phyloP scores from a whole-genome alignment of 2,329 filamentous ascomycete species.

The Talaromyces sp. region DNA sequence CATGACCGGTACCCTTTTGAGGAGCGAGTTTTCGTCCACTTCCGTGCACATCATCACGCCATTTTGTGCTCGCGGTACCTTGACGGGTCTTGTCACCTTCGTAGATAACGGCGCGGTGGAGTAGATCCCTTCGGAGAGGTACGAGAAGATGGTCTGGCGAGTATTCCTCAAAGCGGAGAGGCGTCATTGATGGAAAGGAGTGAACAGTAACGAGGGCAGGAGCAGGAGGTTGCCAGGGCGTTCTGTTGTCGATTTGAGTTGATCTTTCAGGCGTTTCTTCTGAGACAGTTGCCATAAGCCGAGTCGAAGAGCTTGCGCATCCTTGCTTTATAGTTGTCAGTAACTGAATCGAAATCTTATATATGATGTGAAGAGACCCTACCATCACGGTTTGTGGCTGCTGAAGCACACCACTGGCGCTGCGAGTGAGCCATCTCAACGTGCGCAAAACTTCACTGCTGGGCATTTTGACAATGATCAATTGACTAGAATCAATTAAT shows the following conservation, averaged over 20 bases:
- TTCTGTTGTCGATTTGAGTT: conserved; percentile 24
- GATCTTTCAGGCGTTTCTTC: conserved; percentile 26
- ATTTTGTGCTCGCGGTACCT: conserved; percentile 82
- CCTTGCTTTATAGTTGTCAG: conserved; percentile 39
- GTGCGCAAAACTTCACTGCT: conserved; percentile 37
- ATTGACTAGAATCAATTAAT: not conserved
- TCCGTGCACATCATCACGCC: conserved; percentile 77
- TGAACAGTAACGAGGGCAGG: conserved; percentile 83
- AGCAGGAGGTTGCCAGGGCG: conserved; percentile 44
- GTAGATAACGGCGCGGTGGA: conserved; percentile 88
- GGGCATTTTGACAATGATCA: conserved; percentile 32
- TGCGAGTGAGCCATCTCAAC: conserved; percentile 40
- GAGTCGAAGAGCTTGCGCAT: conserved; percentile 39
- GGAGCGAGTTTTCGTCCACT: conserved; percentile 76
- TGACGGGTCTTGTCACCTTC: conserved; percentile 86
- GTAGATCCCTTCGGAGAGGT: conserved; percentile 83
- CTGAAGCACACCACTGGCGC: conserved; percentile 35
- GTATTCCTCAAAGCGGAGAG: conserved; percentile 73
- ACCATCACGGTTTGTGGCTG: conserved; percentile 39
- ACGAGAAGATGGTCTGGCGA: conserved; percentile 79
- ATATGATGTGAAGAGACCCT: conserved; percentile 20
- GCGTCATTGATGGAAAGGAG: conserved; percentile 85
- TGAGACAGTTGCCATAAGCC: conserved; percentile 50
- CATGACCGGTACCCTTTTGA: conserved; percentile 82
- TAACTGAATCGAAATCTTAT: not conserved